These are phyloP conservation scores for Sclerotinia nivalis DNA, from an alignment of 2,329 filamentous ascomycete genomes.

Conservation along the genomic window DNA sequence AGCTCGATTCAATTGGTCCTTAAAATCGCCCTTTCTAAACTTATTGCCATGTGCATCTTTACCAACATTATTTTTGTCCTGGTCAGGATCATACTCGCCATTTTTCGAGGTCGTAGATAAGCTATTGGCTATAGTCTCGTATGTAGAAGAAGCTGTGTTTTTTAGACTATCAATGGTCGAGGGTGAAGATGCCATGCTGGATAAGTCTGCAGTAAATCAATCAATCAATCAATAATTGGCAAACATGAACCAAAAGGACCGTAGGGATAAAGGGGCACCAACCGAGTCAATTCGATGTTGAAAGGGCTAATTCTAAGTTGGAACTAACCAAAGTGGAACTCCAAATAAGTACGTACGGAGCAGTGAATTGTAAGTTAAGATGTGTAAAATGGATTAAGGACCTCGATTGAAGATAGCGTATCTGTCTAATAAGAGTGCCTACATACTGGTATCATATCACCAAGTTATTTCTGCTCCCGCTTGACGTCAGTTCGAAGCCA, in stretches of 20 bases:
- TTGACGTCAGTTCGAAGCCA: conserved; percentile 13
- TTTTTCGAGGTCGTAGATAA: conserved; percentile 18
- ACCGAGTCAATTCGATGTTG: not conserved
- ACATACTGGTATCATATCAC: not conserved
- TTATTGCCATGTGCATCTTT: conserved; percentile 32
- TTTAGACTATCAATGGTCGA: conserved; percentile 33
- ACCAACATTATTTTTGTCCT: conserved; percentile 28
- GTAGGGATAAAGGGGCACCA: not conserved
- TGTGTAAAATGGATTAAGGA: not conserved
- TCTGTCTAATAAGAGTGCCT: too few relatives aligned
- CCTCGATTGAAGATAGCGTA: not conserved
- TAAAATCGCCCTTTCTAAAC: conserved; percentile 32
- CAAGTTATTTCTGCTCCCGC: conserved; percentile 3
- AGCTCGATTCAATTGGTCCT: conserved; percentile 36
- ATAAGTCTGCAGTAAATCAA: not conserved
- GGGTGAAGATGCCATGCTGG: conserved; percentile 34
- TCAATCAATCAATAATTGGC: not conserved
- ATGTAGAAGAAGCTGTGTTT: conserved; percentile 26
- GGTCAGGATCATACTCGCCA: conserved; percentile 25
- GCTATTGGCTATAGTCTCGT: conserved; percentile 25
- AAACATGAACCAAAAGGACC: not conserved
- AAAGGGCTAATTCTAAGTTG: not conserved
- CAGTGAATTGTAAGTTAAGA: not conserved
- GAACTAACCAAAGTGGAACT: not conserved
- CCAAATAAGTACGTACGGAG: not conserved